Evolutionary conservation across 805 yeast genomes (phyloP).

Genomic region (Yamadazyma sp.): DNA sequence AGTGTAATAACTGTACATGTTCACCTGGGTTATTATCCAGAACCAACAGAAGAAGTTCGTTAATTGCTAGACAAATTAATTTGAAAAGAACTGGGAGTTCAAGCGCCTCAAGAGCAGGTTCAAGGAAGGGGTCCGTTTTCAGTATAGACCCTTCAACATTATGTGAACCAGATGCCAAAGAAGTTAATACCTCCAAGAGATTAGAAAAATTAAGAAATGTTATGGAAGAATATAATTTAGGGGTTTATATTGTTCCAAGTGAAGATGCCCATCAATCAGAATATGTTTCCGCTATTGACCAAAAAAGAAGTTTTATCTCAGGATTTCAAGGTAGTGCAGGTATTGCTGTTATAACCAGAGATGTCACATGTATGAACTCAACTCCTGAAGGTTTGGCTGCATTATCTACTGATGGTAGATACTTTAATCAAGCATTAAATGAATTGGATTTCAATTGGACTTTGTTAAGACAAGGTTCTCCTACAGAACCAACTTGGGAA

Average conservation of each 20-base stretch:
- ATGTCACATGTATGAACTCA: conserved; percentile 47
- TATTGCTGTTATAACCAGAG: conserved; percentile 55
- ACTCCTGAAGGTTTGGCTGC: conserved; percentile 55
- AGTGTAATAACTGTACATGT: conserved; percentile 76
- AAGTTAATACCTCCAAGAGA: conserved; percentile 62
- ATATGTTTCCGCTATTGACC: conserved; percentile 52
- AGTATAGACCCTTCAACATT: conserved; percentile 40
- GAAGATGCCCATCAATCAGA: conserved; percentile 68
- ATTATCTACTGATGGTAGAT: conserved; percentile 59
- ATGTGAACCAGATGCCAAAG: conserved; percentile 41
- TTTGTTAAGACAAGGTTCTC: conserved; percentile 50
- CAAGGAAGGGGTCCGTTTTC: conserved; percentile 40
- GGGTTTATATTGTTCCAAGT: conserved; percentile 57
- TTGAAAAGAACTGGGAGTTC: conserved; percentile 23
- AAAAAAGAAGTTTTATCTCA: conserved; percentile 52
- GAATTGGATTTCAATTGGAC: conserved; percentile 62
- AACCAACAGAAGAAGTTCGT: conserved; percentile 56
- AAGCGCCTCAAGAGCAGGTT: conserved; percentile 23
- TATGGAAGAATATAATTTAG: conserved; percentile 46
- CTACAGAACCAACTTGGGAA: conserved; percentile 53
- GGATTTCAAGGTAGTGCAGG: conserved; percentile 66
- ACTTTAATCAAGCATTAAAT: conserved; percentile 55
- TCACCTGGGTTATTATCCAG: conserved; percentile 79
- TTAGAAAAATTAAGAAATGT: conserved; percentile 57
- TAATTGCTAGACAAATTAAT: conserved; percentile 43